Conservation (phyloP, 129 eudicot species). For the Glebionis coronaria region DNA sequence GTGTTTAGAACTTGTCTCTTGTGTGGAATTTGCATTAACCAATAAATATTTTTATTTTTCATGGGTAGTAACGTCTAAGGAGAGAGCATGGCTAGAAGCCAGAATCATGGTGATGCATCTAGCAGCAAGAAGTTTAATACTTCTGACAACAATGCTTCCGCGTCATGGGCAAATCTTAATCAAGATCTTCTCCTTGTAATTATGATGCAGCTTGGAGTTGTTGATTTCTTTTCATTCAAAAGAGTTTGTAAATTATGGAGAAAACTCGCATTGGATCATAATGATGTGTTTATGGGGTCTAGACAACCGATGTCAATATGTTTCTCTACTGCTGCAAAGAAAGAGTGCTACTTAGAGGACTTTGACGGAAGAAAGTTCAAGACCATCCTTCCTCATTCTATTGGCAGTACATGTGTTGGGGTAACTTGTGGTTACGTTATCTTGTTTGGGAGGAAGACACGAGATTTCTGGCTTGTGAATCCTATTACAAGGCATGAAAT, state of each 20-base stretch:
- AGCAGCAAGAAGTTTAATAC: slow-evolving; percentile 5
- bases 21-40: neutral
- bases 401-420: slow-evolving; percentile 2
- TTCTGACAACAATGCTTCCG: neutral
- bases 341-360: slow-evolving; percentile 8
- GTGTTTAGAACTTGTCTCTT: slow-evolving; percentile 3
- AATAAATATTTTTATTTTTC: neutral
- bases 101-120: slow-evolving; percentile 5
- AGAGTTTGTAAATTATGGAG: slow-evolving; percentile 27
- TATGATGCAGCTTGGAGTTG: slow-evolving; percentile 15
- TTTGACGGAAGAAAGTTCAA: slow-evolving; percentile 19
- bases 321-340: neutral
- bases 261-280: neutral
- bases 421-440: slow-evolving; percentile 24
- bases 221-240: slow-evolving; percentile 19
- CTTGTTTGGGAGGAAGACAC: neutral
- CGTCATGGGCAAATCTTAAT: slow-evolving; percentile 11
- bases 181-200: slow-evolving; percentile 12
- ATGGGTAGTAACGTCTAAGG: neutral
- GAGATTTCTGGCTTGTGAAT: slow-evolving; percentile 28
- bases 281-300: neutral
- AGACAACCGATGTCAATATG: slow-evolving; percentile 8
- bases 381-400: slow-evolving; percentile 1
- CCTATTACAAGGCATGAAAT: slow-evolving; percentile 26
- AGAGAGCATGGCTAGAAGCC: slow-evolving; percentile 5